A percentile compares a stretch with the other conserved stretches of the same genome.
phyloP scores from a whole-genome alignment of 495 filamentous ascomycete species.

The Podospora pseudoanserina region DNA sequence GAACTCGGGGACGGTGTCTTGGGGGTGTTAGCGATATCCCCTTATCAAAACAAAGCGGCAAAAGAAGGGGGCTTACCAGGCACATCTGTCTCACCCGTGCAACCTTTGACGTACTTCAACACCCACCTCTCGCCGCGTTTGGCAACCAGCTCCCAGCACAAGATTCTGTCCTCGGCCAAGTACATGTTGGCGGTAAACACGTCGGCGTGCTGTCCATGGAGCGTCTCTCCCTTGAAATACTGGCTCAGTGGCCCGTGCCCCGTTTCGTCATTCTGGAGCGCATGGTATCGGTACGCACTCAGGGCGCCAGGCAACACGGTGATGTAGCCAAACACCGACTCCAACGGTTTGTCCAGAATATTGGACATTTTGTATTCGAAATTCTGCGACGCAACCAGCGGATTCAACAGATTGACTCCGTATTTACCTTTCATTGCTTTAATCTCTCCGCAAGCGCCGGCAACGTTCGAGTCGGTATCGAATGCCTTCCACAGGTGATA shows the following conservation, averaged over 20 bases:
- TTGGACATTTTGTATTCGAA: constrained; percentile 99
- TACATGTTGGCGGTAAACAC: constrained; percentile 99
- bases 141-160: constrained; percentile 98
- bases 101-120: constrained; percentile 93
- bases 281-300: constrained; percentile 93
- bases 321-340: constrained; percentile 97
- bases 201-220: constrained; percentile 95
- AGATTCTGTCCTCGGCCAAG: constrained; percentile 94
- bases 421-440: constrained; percentile 88
- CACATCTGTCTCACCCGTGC: constrained; percentile 95
- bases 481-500: constrained; percentile 99
- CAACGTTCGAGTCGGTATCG: constrained; percentile 93
- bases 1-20: constrained; percentile 79
- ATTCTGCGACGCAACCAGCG: constrained; percentile 93
- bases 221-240: constrained; percentile 98
- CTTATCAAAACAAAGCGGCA: constrained; percentile 1
- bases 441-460: constrained; percentile 95
- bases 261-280: constrained; percentile 92
- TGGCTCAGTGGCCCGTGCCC: constrained; percentile 94
- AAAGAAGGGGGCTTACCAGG: constrained; percentile 59
- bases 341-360: constrained; percentile 94
- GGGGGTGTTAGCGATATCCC: constrained; percentile 4
- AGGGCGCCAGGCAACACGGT: constrained; percentile 94
- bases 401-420: constrained; percentile 82
- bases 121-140: constrained; percentile 96